Evolutionary conservation across 1,284 basidiomycete species (phyloP).

Genomic region (Tilletia walkeri): DNA sequence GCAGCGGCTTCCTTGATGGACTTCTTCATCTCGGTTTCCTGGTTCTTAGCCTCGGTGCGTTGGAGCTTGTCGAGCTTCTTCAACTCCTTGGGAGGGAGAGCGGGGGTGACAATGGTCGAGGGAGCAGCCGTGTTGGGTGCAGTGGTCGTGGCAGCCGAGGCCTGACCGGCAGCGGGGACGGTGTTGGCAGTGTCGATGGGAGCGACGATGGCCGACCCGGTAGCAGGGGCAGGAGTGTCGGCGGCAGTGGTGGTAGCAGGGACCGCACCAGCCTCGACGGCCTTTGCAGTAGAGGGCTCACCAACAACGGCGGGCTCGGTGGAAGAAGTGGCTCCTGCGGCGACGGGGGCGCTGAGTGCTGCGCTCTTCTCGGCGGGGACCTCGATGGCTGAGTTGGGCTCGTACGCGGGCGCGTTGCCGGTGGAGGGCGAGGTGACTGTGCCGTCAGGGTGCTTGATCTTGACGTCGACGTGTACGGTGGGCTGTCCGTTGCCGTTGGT

Average conservation of each 20-base stretch:
- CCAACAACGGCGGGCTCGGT: neutral
- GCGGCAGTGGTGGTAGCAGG: neutral
- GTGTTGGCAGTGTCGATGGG: constrained; percentile 9
- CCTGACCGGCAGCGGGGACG: constrained; percentile 10
- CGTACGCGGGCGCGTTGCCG: constrained; percentile 12
- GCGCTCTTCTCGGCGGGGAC: constrained; percentile 16
- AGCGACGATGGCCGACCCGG: neutral
- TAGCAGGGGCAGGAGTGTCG: neutral
- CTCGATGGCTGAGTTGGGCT: constrained; percentile 4
- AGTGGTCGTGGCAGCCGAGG: neutral
- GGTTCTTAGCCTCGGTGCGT: constrained; percentile 47
- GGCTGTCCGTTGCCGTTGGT: constrained; percentile 6
- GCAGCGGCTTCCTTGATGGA: constrained; percentile 44
- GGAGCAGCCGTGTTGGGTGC: neutral
- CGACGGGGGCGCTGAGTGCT: neutral
- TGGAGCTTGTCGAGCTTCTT: constrained; percentile 51
- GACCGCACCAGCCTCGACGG: neutral
- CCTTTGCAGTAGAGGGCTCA: neutral
- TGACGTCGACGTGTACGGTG: constrained; percentile 17
- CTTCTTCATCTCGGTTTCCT: constrained; percentile 41
- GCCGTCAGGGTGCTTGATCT: constrained; percentile 10
- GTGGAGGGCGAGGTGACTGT: neutral
- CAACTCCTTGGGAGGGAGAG: constrained; percentile 37
- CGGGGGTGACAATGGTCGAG: constrained; percentile 15
- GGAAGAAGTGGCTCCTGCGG: neutral